Percentiles rank a stretch among this genome's conserved stretches.
Evolutionary conservation across 1,139 yeast genomes (phyloP).

Genomic region (Ogataea hybrid): DNA sequence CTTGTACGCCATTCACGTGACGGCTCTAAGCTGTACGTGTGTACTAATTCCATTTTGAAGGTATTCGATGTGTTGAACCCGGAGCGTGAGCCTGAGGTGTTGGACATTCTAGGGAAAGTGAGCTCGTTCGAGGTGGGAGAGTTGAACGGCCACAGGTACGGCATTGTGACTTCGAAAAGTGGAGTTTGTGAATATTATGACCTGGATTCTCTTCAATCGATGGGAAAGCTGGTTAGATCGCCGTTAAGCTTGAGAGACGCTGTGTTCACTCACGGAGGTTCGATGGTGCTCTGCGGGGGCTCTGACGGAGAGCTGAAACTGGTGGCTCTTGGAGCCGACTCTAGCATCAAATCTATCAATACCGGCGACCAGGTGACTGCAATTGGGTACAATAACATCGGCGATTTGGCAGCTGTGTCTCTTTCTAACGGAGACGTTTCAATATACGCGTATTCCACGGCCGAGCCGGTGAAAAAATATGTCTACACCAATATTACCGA

Average conservation of each 20-base stretch:
- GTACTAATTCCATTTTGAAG: constrained; percentile 52
- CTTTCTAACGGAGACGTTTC: constrained; percentile 66
- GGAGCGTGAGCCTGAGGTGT: constrained; percentile 52
- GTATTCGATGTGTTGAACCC: constrained; percentile 45
- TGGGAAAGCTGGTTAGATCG: constrained; percentile 36
- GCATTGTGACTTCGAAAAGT: constrained; percentile 30
- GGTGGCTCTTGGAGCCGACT: constrained; percentile 46
- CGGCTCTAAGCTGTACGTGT: constrained; percentile 43
- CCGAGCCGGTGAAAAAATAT: constrained; percentile 25
- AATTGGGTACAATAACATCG: constrained; percentile 59
- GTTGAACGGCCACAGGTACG: constrained; percentile 13
- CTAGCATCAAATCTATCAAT: constrained; percentile 22
- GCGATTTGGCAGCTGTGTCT: constrained; percentile 60
- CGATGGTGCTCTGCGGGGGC: constrained; percentile 69
- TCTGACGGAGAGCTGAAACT: constrained; percentile 66
- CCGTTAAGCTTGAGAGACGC: constrained; percentile 69
- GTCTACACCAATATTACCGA: constrained; percentile 23
- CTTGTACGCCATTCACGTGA: constrained; percentile 38
- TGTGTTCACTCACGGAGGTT: constrained; percentile 67
- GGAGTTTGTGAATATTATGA: constrained; percentile 38
- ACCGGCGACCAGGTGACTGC: constrained; percentile 57
- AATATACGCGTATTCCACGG: constrained; percentile 56
- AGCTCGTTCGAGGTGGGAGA: constrained; percentile 29
- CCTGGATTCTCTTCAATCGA: constrained; percentile 21
- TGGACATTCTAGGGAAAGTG: constrained; percentile 45